Conservation (phyloP, 2,329 filamentous ascomycete genomes). For the Fusarium subglutinans region DNA sequence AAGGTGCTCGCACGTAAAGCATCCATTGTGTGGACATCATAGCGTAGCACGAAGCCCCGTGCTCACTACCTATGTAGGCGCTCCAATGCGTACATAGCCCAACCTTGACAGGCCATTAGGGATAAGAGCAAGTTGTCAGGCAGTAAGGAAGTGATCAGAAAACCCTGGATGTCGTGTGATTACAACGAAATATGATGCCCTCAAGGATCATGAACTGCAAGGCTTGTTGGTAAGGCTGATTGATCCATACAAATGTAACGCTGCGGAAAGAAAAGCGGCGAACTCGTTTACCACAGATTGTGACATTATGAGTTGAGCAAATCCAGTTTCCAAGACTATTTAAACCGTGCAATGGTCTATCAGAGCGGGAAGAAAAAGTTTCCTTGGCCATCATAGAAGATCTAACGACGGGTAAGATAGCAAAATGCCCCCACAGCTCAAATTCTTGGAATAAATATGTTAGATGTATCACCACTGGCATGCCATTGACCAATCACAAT, state of each 20-base stretch:
- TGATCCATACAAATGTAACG: background rate
- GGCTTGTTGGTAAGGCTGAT: background rate
- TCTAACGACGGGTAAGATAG: background rate
- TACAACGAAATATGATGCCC: background rate
- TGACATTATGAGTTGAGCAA: background rate
- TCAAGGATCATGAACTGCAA: background rate
- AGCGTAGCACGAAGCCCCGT: background rate
- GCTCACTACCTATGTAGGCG: background rate
- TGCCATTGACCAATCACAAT: background rate
- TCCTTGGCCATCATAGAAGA: background rate
- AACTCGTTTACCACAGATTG: background rate
- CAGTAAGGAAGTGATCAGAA: background rate
- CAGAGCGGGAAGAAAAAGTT: background rate
- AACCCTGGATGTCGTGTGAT: background rate
- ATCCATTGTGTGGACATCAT: background rate
- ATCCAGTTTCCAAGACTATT: background rate
- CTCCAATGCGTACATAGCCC: background rate
- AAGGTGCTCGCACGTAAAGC: background rate
- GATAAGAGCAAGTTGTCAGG: no score
- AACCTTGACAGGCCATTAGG: no score
- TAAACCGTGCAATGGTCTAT: background rate
- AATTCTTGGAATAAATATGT: background rate
- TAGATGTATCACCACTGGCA: background rate
- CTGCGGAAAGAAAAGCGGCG: background rate
- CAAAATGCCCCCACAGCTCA: background rate